Base-by-base conservation (phyloP, 345 rosid genomes). In the Acer yangbiense region DNA sequence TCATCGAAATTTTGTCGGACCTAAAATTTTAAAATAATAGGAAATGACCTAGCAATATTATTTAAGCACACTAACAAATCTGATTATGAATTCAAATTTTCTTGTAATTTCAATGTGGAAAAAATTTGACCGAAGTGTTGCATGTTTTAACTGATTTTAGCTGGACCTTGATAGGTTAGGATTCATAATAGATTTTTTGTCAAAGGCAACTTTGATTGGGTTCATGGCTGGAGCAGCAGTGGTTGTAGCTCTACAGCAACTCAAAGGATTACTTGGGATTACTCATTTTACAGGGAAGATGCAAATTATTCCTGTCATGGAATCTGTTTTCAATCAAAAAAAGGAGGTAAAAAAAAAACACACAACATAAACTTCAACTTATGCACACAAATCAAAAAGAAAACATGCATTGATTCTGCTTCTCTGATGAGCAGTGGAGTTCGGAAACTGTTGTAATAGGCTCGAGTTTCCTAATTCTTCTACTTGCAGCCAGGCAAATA, bases 211-310 rank as follows among this genome's bases (percentile, higher is more conserved):
- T 32, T 78, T 87, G 74, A 71, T 77, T 25, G 90, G 90, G 62
- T 87, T 87, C 68, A 85, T 80, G 83, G 88, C 85, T 64, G 88
- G 86, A 23, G 88, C 86, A 58, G 90, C 90, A 18, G 65, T 85
- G 9, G 78, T 83, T 41, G 86, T 85, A 1, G 71, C 84, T 7
- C 79, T 87, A 14, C 88, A 87, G 23, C 90, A 87, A 77, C 80
- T 83, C 3, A 87, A 87, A 66, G 88, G 86, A 46, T 72, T 87
- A 72, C 83, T 87, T 81, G 85, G 86, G 61, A 85, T 85, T 77
- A 62, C 74, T 61, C 85, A 87, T 75, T 87, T 87, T n/a, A 85
- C 85, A 20, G 27, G 32, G 58, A 69, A 72, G 75, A 87, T 85
- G 86, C 81, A 87, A 50, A 67, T 87, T 21, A 50, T 85, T 69